Base-by-base conservation (phyloP, 371 early-diverging fungal genomes). In the Polyrhizophydium stewartii region DNA sequence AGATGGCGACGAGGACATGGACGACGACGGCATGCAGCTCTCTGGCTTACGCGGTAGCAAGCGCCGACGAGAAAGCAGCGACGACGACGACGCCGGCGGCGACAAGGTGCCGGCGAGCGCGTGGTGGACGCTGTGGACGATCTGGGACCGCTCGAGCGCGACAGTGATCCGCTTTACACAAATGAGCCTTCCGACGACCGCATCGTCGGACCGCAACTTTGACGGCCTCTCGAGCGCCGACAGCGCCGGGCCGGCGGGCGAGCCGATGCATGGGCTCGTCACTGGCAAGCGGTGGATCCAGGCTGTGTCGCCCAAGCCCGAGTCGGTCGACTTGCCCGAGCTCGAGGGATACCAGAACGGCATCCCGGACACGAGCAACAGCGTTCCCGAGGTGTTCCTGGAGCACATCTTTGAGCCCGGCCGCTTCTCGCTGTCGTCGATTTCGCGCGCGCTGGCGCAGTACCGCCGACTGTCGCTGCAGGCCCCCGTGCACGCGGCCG, bases 351-450 rank as follows among this genome's bases (percentile, higher is more conserved):
- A 35, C 10, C 35, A 24, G 13, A 38, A 30, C 19, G 49, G 28
- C 3, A 3, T 47, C 25, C 10, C 3, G 7, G 49, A 47, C 28
- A 7, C 13, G 3, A 13, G 13, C 35, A 10, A 6, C 25, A 37
- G 56, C 19, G 7, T 17, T 7, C 25, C 21, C 37, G 56, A 56
- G 27, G 19, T 56, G n/a, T 56, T 56, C 28, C n/a, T 37, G 31
- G 56, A 56, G 21, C 56, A 56, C 28, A 56, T 56, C 35, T 37
- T 56, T 37, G 56, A 27, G 32, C 56, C 56, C 38, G 56, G 56
- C 24, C 56, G 56, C 3, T 56, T 56, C 56, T 56, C 56, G 43
- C 32, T 56, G 16, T 22, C n/a, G n/a, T 16, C 43, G 3, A 56
- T 56, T 22, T 5, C 32, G 6, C 3, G 2, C 7, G 56, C 56